These are phyloP conservation scores for Candida piceae DNA, from an alignment of 805 yeast species.

Conservation along the genomic window DNA sequence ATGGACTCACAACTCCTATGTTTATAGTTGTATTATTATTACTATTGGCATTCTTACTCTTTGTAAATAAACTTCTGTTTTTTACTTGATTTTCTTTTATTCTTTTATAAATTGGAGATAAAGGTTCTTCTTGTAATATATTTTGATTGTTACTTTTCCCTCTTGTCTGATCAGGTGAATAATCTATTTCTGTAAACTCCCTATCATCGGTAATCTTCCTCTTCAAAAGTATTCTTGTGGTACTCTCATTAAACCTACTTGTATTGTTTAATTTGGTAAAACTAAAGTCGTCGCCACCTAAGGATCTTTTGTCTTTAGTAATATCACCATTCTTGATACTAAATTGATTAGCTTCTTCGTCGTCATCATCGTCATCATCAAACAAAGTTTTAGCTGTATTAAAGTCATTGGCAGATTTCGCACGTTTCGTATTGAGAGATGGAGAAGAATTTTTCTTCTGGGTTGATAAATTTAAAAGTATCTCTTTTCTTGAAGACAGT, in stretches of 20 bases:
- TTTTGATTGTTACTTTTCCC: slow-evolving; percentile 2
- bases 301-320: background rate
- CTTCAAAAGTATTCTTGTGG: slow-evolving; percentile 5
- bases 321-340: too few relatives aligned
- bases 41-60: background rate
- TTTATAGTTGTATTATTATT: too few relatives aligned
- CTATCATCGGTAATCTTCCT: slow-evolving; percentile 6
- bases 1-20: slow-evolving; percentile 18
- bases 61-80: background rate
- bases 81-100: slow-evolving; percentile 11
- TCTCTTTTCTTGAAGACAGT: slow-evolving; percentile 2
- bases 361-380: slow-evolving; percentile 9
- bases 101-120: slow-evolving; percentile 19
- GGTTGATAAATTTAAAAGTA: slow-evolving; percentile 5
- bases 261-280: slow-evolving; percentile 1
- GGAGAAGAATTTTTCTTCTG: slow-evolving; percentile 3
- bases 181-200: slow-evolving; percentile 2
- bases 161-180: slow-evolving; percentile 9
- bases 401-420: background rate
- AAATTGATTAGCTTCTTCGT: slow-evolving; percentile 5
- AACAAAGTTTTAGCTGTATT: slow-evolving; percentile 3
- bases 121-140: slow-evolving; percentile 1
- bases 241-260: background rate
- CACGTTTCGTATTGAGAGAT: background rate
- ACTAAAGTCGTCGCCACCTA: background rate